A percentile compares a stretch with the other conserved stretches of the same genome.
phyloP scores from a whole-genome alignment of 495 filamentous ascomycete genomes.

The Lepraria neglecta region DNA sequence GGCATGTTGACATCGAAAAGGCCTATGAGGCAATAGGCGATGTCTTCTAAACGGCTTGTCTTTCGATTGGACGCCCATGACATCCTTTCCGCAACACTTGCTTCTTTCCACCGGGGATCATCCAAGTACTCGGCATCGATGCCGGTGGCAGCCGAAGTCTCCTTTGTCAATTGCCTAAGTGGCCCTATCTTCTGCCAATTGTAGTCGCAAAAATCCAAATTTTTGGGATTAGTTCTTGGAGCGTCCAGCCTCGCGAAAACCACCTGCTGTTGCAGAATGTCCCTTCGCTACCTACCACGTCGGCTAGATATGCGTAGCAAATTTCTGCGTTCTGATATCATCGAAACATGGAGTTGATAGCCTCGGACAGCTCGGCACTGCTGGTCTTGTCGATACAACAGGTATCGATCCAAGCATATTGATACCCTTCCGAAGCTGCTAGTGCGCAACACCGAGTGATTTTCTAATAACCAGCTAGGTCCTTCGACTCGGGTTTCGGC shows the following conservation, averaged over 20 bases:
- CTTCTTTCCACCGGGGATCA: not conserved
- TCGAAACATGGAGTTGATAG: conserved; percentile 35
- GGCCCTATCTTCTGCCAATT: conserved; percentile 32
- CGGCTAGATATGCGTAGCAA: conserved; percentile 33
- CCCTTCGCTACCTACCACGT: conserved; percentile 8
- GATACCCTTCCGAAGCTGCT: conserved; percentile 23
- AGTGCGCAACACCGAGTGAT: conserved; percentile 32
- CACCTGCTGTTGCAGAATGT: conserved; percentile 26
- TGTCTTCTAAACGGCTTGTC: conserved; percentile 32
- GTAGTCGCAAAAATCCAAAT: conserved; percentile 31
- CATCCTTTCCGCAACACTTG: conserved; percentile 31
- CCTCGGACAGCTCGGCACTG: conserved; percentile 34
- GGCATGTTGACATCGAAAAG: conserved; percentile 35
- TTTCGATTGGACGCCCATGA: conserved; percentile 32
- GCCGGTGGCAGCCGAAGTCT: conserved; percentile 26
- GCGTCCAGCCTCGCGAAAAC: conserved; percentile 41
- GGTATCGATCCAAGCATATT: conserved; percentile 39
- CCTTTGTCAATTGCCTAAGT: conserved; percentile 14
- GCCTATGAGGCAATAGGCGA: conserved; percentile 34
- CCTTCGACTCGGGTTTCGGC: not conserved
- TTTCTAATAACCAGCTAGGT: conserved; percentile 26
- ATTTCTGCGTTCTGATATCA: conserved; percentile 28
- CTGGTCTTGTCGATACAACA: conserved; percentile 40
- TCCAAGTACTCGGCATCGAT: conserved; percentile 22
- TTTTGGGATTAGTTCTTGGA: conserved; percentile 38